Conservation (phyloP, 106 monocot species). For the Dactylorhiza incarnata region DNA sequence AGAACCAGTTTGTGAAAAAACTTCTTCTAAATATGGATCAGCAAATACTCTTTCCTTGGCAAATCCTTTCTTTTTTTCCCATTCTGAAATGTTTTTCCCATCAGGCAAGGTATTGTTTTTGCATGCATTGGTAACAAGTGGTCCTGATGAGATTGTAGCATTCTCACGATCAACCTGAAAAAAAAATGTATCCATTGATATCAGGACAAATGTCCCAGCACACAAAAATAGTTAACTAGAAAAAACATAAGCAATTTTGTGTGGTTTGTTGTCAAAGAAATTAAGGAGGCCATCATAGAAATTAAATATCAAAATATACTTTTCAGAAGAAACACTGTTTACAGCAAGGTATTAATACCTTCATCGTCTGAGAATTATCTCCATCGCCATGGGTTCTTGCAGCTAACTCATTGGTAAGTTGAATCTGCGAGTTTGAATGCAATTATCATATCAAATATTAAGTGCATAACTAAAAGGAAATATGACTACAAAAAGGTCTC, state of each 20-base stretch:
- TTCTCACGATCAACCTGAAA: constrained; percentile 31
- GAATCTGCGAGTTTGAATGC: constrained; percentile 13
- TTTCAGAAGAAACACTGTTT: neutral
- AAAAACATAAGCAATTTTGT: neutral
- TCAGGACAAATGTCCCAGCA: neutral
- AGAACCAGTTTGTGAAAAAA: constrained; percentile 27
- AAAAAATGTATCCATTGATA: neutral
- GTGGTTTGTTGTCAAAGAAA: neutral
- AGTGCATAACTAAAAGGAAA: neutral
- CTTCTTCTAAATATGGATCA: constrained; percentile 37
- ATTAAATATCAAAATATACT: neutral
- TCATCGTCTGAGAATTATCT: constrained; percentile 17
- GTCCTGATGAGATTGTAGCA: constrained; percentile 20
- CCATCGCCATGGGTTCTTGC: constrained; percentile 6
- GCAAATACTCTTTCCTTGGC: constrained; percentile 14
- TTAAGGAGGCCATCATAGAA: neutral
- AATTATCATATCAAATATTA: constrained; percentile 1
- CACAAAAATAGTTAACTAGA: neutral
- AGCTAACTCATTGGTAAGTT: constrained; percentile 16
- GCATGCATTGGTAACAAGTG: constrained; percentile 9
- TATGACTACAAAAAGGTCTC: neutral
- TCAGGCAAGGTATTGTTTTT: constrained; percentile 13
- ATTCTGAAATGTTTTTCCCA: constrained; percentile 19
- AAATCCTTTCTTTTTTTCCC: constrained; percentile 7
- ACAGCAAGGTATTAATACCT: constrained; percentile 11